Base-by-base conservation (phyloP, 1,284 basidiomycete genomes). In the Marasmius tenuissimus region DNA sequence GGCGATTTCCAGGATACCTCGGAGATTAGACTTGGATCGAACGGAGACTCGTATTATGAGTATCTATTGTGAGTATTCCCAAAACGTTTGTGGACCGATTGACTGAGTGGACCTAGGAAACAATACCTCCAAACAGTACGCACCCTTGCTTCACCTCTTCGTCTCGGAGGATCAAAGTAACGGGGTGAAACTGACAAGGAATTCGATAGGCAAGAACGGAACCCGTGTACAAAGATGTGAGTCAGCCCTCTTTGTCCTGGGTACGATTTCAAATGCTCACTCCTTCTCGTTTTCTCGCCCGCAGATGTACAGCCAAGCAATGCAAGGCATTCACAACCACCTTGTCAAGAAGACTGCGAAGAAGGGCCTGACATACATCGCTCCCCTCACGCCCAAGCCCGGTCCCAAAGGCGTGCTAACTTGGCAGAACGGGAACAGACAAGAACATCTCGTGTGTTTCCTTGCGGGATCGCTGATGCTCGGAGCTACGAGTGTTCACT, bases 41-140 rank as follows among this genome's bases (percentile, higher is more conserved):
- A 94, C 18, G 93, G 91, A 12, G 94, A 97, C 75, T 94, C 92
- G 4, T 97, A 91, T 76, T 97, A 96, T 72, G 94, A 96, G 74
- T 94, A 94, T 72, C 79, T 96, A 18, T 72, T 94, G 84, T 90
- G 66, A 73, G 85, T 75, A n/a, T 14, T 56, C 39, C 45, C 45
- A 37, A 27, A 47, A 16, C 50, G 55, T 8, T 45, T n/a, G 16
- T 20, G 51, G 10, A 55, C 37, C 48, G 18, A 48, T 38, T 14
- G 34, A 60, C 61, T 48, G 52, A 11, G 34, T 0, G 34, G 22
- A 20, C 38, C 33, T 51, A 89, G 87, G 63, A 94, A 94, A 67
- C 88, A 91, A 72, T 89, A 86, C 67, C 73, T 91, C 6, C 88
- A 90, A 68, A 91, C 88, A 22, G 88, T 89, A 35, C 40, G 50